phyloP scores from a whole-genome alignment of 2,329 filamentous ascomycete genomes.

The Ceratocystis papillata region DNA sequence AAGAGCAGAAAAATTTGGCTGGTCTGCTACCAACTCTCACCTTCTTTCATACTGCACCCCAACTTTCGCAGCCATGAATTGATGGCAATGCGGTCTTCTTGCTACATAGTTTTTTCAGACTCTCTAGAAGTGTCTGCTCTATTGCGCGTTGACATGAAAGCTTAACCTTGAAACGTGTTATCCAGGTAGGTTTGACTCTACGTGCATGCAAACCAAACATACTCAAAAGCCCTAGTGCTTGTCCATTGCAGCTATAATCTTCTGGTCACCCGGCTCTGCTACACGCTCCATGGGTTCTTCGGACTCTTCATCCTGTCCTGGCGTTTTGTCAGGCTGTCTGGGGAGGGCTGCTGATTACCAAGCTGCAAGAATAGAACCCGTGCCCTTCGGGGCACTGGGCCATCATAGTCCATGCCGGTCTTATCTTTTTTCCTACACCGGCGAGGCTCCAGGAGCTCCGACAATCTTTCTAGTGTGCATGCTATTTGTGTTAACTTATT shows the following conservation, averaged over 20 bases:
- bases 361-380: constrained; percentile 31
- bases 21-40: neutral
- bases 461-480: constrained; percentile 28
- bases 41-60: neutral
- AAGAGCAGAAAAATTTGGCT: constrained; percentile 10
- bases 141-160: neutral
- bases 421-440: constrained; percentile 30
- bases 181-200: neutral
- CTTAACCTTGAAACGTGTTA: neutral
- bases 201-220: neutral
- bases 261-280: constrained; percentile 24
- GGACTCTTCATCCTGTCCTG: constrained; percentile 18
- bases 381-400: constrained; percentile 28
- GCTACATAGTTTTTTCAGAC: neutral
- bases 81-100: neutral
- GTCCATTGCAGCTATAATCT: constrained; percentile 17
- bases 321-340: constrained; percentile 21
- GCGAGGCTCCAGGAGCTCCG: constrained; percentile 37
- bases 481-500: neutral
- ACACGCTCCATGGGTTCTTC: constrained; percentile 24
- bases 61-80: neutral
- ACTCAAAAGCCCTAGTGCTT: neutral
- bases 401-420: constrained; percentile 37
- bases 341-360: constrained; percentile 21
- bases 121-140: neutral